phyloP scores from a whole-genome alignment of 495 filamentous ascomycete genomes.

The Aspergillus cavernicola region DNA sequence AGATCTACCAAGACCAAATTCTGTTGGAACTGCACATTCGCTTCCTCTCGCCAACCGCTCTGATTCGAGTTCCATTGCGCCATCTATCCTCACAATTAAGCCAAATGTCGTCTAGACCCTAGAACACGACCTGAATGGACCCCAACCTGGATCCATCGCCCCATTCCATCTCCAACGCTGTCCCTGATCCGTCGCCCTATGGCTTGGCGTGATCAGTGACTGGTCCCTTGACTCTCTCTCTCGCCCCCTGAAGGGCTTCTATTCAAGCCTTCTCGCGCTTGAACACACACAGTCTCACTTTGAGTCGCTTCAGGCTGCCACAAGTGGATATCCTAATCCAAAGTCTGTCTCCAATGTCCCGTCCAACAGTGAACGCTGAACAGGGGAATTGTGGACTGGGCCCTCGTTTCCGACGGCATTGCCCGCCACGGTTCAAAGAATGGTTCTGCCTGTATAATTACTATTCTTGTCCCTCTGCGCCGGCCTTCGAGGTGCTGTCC shows the following conservation, averaged over 20 bases:
- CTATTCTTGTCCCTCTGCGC: neutral
- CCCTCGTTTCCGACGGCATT: too few species aligned
- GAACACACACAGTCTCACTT: too few species aligned
- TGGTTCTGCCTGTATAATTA: slow-evolving; percentile 6
- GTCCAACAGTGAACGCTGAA: too few species aligned
- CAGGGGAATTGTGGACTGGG: too few species aligned
- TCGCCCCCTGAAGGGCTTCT: neutral
- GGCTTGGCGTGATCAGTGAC: too few species aligned
- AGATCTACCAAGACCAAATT: neutral
- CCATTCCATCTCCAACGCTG: neutral
- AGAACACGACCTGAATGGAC: too few species aligned
- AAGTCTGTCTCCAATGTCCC: too few species aligned
- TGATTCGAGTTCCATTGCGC: slow-evolving; percentile 5
- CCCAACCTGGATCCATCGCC: neutral
- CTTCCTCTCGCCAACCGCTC: neutral
- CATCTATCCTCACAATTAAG: neutral
- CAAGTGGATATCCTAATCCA: too few species aligned
- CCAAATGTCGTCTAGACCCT: neutral
- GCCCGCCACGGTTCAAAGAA: neutral
- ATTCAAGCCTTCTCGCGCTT: neutral
- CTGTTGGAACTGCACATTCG: too few species aligned
- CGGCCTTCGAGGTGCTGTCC: too few species aligned
- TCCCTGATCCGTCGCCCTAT: slow-evolving; percentile 4
- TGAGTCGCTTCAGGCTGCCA: too few species aligned
- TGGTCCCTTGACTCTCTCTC: too few species aligned